Conservation (phyloP, 805 yeast genomes). For the Brettanomyces custersianus region DNA sequence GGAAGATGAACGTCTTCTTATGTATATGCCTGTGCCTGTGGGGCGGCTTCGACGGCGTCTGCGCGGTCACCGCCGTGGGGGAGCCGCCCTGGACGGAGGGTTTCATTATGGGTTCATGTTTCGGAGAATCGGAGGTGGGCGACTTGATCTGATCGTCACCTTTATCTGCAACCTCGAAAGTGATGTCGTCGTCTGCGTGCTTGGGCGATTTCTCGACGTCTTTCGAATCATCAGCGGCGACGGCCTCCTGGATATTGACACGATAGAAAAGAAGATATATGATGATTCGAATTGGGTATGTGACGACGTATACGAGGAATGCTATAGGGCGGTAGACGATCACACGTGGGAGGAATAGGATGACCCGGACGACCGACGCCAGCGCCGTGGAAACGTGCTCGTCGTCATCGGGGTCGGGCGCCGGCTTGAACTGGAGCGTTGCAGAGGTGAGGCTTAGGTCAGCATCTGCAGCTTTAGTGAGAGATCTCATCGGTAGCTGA, state of each 20-base stretch:
- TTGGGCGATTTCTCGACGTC: slow-evolving; percentile 32
- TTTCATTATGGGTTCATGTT: too few species aligned
- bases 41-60: background rate
- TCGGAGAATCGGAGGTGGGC: too few species aligned
- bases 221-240: slow-evolving; percentile 36
- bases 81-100: slow-evolving; percentile 1
- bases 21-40: slow-evolving; percentile 7
- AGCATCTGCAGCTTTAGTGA: too few species aligned
- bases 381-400: background rate
- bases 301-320: slow-evolving; percentile 1
- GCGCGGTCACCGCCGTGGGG: background rate
- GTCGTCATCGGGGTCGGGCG: slow-evolving; percentile 1
- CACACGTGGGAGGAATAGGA: slow-evolving; percentile 1
- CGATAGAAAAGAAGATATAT: slow-evolving; percentile 2
- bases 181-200: slow-evolving; percentile 26
- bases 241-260: slow-evolving; percentile 3
- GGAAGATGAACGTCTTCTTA: slow-evolving; percentile 24
- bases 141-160: slow-evolving; percentile 27
- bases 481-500: too few species aligned
- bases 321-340: slow-evolving; percentile 1
- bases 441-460: too few species aligned
- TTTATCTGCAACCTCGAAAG: slow-evolving; percentile 23
- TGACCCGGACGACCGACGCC: background rate
- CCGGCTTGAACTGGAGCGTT: too few species aligned
- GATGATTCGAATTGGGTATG: slow-evolving; percentile 2